phyloP scores from a whole-genome alignment of 768 basidiomycete genomes.

The Cystofilobasidium macerans region DNA sequence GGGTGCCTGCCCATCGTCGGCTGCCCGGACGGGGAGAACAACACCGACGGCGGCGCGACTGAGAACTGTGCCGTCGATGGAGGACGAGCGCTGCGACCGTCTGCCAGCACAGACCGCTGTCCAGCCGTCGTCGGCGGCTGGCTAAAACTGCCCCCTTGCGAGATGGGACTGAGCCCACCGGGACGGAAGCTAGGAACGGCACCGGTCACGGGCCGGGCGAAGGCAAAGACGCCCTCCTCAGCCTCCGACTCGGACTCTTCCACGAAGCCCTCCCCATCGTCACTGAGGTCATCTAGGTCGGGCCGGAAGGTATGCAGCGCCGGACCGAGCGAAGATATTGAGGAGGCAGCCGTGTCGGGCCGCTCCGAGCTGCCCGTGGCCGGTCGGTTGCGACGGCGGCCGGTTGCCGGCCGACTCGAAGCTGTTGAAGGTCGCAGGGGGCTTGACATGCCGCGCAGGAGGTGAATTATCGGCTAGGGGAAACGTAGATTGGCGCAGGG shows the following conservation, averaged over 20 bases:
- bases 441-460: conserved; percentile 3
- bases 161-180: not conserved
- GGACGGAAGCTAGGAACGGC: not conserved
- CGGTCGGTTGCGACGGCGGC: not conserved
- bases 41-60: conserved; percentile 14
- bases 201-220: conserved; percentile 18
- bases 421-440: not conserved
- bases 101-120: not conserved
- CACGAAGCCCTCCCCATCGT: conserved; percentile 8
- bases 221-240: conserved; percentile 7
- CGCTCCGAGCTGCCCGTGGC: not conserved
- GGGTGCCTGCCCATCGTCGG: not conserved
- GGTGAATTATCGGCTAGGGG: not conserved
- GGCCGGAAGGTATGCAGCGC: conserved; percentile 21
- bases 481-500: too few relatives aligned
- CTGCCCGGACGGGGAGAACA: not conserved
- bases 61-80: conserved; percentile 3
- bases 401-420: not conserved
- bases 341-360: conserved; percentile 14
- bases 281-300: conserved; percentile 14
- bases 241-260: conserved; percentile 4
- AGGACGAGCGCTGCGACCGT: not conserved
- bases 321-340: conserved; percentile 16
- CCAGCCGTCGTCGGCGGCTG: conserved; percentile 4
- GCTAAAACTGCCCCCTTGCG: not conserved